Percentiles rank a stretch among this genome's conserved stretches.
phyloP scores from a whole-genome alignment of 345 rosid genomes.

The Pelargonium nanum region DNA sequence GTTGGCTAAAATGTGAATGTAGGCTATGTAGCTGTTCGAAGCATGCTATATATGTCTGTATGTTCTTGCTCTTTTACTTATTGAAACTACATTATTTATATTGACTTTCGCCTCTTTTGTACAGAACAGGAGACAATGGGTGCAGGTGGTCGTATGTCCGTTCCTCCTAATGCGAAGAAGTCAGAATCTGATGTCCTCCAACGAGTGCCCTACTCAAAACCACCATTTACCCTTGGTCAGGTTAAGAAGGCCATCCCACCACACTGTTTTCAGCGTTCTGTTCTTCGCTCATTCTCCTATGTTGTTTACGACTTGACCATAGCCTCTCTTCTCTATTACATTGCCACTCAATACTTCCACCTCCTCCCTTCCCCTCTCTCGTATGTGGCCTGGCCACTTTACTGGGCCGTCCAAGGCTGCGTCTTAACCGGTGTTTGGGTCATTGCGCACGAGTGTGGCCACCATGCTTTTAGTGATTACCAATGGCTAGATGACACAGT shows the following conservation, averaged over 20 bases:
- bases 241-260: constrained; percentile 81
- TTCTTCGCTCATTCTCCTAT: constrained; percentile 65
- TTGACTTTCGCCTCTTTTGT: not conserved
- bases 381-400: constrained; percentile 65
- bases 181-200: constrained; percentile 20
- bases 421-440: constrained; percentile 78
- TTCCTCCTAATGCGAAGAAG: constrained; percentile 28
- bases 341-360: constrained; percentile 46
- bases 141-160: constrained; percentile 69
- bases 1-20: too few species aligned
- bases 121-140: constrained; percentile 53
- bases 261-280: constrained; percentile 80
- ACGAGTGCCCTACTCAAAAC: constrained; percentile 54
- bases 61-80: too few species aligned
- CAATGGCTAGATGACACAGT: constrained; percentile 81
- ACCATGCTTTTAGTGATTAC: constrained; percentile 88
- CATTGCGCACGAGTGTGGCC: constrained; percentile 90
- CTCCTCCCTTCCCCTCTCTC: constrained; percentile 47
- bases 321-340: constrained; percentile 41
- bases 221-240: constrained; percentile 60
- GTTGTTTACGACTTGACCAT: constrained; percentile 44
- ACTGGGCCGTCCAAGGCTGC: constrained; percentile 77
- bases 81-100: too few species aligned
- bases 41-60: too few species aligned
- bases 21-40: too few species aligned